phyloP scores from a whole-genome alignment of 2,329 filamentous ascomycete genomes.

The Elsinoe ampelina region DNA sequence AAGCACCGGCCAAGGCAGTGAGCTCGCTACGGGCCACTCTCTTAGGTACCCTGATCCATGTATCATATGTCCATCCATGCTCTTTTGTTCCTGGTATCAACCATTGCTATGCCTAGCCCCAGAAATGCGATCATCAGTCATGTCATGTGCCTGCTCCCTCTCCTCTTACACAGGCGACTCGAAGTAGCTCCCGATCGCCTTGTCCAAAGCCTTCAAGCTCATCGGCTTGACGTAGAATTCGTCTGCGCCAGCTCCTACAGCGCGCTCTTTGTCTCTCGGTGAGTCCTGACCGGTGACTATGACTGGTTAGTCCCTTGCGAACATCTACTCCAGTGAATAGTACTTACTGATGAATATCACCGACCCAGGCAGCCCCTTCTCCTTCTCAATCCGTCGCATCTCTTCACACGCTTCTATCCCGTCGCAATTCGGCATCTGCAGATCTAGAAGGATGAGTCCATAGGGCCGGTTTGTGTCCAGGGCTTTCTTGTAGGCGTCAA shows the following conservation, averaged over 20 bases:
- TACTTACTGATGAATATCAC: slow-evolving; percentile 28
- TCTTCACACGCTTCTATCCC: slow-evolving; percentile 32
- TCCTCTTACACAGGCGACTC: not conserved
- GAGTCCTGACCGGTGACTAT: slow-evolving; percentile 30
- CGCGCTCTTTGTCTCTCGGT: slow-evolving; percentile 27
- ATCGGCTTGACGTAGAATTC: slow-evolving; percentile 33
- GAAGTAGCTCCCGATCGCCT: slow-evolving; percentile 16
- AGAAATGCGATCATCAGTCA: not conserved
- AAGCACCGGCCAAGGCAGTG: too few relatives aligned
- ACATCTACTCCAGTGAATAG: too few relatives aligned
- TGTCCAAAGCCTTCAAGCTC: slow-evolving; percentile 23
- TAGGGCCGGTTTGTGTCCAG: slow-evolving; percentile 25
- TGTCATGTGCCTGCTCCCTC: not conserved
- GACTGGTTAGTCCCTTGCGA: too few relatives aligned
- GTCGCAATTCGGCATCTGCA: slow-evolving; percentile 38
- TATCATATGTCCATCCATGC: too few relatives aligned
- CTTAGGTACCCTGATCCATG: too few relatives aligned
- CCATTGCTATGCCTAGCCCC: too few relatives aligned
- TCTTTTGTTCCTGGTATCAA: too few relatives aligned
- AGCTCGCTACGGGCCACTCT: too few relatives aligned
- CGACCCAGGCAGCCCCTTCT: slow-evolving; percentile 25
- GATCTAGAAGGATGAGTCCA: slow-evolving; percentile 36
- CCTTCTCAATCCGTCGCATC: slow-evolving; percentile 31
- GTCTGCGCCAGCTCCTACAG: slow-evolving; percentile 28
- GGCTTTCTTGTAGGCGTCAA: slow-evolving; percentile 28